Percentiles rank a stretch among this genome's conserved stretches.
These are phyloP conservation scores for Ormosia semicastrata DNA, from an alignment of 306 rosid genomes.

Conservation along the genomic window DNA sequence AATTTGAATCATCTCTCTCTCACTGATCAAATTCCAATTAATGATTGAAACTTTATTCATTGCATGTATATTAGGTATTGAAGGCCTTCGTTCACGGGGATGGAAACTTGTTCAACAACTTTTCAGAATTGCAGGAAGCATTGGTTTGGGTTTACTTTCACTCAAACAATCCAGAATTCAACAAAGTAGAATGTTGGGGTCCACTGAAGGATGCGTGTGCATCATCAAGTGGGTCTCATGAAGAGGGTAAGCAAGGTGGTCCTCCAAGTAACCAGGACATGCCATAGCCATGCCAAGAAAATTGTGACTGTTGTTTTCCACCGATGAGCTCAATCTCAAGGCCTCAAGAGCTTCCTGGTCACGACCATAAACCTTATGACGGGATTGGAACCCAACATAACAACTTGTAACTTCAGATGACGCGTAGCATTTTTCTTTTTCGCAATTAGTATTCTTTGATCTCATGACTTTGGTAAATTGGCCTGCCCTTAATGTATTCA, in stretches of 20 bases:
- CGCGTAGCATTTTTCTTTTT: too few relatives aligned
- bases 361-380: not conserved
- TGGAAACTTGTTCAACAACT: slow-evolving; percentile 45
- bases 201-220: slow-evolving; percentile 42
- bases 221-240: slow-evolving; percentile 26
- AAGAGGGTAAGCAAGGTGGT: not conserved
- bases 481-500: not conserved
- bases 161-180: slow-evolving; percentile 62
- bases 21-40: not conserved
- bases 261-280: slow-evolving; percentile 29
- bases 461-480: not conserved
- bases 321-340: slow-evolving; percentile 33
- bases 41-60: not conserved
- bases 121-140: slow-evolving; percentile 64
- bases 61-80: slow-evolving; percentile 46
- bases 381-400: slow-evolving; percentile 21
- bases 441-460: not conserved
- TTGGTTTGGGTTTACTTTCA: slow-evolving; percentile 73
- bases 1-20: slow-evolving; percentile 32
- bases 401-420: not conserved
- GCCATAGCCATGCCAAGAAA: slow-evolving; percentile 43
- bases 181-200: slow-evolving; percentile 76
- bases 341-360: slow-evolving; percentile 7
- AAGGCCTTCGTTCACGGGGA: slow-evolving; percentile 75
- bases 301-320: slow-evolving; percentile 63